phyloP scores from a whole-genome alignment of 805 yeast species.

The Pichia manshurica region DNA sequence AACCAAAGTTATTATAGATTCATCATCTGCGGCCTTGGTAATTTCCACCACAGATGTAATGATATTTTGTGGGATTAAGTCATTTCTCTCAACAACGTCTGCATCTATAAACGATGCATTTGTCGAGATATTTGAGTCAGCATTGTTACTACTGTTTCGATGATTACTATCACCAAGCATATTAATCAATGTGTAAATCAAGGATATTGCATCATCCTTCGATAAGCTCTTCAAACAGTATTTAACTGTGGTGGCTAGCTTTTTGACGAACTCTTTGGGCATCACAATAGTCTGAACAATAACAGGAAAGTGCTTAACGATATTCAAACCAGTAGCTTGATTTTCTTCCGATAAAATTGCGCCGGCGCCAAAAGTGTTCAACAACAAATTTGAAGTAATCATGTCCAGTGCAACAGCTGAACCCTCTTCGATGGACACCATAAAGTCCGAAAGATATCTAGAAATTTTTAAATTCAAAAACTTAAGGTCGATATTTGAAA shows the following conservation, averaged over 20 bases:
- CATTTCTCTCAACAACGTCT: slow-evolving; percentile 21
- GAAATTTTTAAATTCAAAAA: slow-evolving; percentile 42
- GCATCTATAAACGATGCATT: slow-evolving; percentile 15
- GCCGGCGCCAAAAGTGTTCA: slow-evolving; percentile 32
- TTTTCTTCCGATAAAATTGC: slow-evolving; percentile 30
- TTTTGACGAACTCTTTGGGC: slow-evolving; percentile 39
- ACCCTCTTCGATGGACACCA: slow-evolving; percentile 29
- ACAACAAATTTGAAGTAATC: slow-evolving; percentile 42
- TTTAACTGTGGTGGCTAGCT: slow-evolving; percentile 55
- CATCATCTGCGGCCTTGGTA: slow-evolving; percentile 60
- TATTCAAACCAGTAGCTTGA: slow-evolving; percentile 38
- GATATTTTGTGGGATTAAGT: slow-evolving; percentile 53
- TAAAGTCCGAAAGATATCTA: slow-evolving; percentile 36
- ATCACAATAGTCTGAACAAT: slow-evolving; percentile 53
- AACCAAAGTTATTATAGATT: slow-evolving; percentile 68
- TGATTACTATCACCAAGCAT: slow-evolving; percentile 42
- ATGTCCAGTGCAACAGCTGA: slow-evolving; percentile 47
- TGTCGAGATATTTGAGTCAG: slow-evolving; percentile 9
- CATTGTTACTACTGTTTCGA: slow-evolving; percentile 1
- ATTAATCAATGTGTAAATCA: slow-evolving; percentile 79
- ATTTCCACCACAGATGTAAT: slow-evolving; percentile 63
- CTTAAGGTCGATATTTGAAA: slow-evolving; percentile 40
- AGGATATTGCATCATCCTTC: slow-evolving; percentile 77
- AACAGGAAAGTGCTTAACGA: slow-evolving; percentile 37
- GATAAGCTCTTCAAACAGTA: slow-evolving; percentile 61